Evolutionary conservation across 768 basidiomycete species (phyloP), one percentile per base, ranked within the genome.

Genomic region (Suillus fuscotomentosus): DNA sequence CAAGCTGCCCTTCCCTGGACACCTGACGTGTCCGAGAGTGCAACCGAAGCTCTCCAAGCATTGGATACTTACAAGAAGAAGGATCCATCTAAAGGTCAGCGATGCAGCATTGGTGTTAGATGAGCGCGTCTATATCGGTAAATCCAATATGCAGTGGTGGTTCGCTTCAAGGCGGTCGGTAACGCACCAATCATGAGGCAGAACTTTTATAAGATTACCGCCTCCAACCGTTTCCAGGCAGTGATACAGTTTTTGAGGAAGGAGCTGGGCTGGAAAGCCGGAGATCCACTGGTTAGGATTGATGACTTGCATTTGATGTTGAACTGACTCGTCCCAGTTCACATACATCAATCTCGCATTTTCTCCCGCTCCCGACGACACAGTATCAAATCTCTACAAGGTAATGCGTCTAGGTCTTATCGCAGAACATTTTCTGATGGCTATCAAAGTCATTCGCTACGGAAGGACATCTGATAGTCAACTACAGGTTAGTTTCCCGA

Each of bases 131-230:
- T 61, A 38, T 54, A 27, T 42, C 22, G 42, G 36, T 34, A 59
- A 48, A 54, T 2, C 43, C 43, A 31, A 15, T 45, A 17, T 22
- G 54, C 74, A 99, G 97, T 98, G 60, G 89, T 98, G 66, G 94
- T 99, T 11, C 89, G 95, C 51, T 99, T 99, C 86, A 96, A 96
- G 75, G 95, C 97, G 2, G 92, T 97, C 11, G 97, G 97, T 54
- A 96, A 97, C 70, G 97, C 96, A 1, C 97, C 97, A 0, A 95
- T 99, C 71, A 97, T 99, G 96, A 96, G 92, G 79, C 94, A 97
- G 79, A 98, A 97, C 80, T 92, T 96, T 70, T 98, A 95, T 87
- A 97, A 96, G 82, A 96, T 98, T 72, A 95, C 95, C 0, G 92
- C 95, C 14, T 89, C 91, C 47, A 95, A 97, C 75, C 84, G 91